Percentiles rank a stretch among this genome's conserved stretches.
These are phyloP conservation scores for Stemphylium lycopersici DNA, from an alignment of 2,329 filamentous ascomycete genomes.

Conservation along the genomic window DNA sequence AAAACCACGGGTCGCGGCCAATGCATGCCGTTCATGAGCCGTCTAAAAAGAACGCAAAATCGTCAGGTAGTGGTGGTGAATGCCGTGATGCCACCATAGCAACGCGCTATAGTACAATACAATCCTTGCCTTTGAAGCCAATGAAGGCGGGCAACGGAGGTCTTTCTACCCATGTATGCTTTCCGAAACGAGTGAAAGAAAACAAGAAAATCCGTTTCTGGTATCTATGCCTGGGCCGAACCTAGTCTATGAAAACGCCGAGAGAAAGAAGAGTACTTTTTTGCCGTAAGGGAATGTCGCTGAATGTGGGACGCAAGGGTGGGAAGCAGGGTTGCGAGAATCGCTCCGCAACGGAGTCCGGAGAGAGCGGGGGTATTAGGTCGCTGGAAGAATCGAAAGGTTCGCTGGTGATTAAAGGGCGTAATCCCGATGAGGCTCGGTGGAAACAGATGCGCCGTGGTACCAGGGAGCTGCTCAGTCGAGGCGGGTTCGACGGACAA, in stretches of 20 bases:
- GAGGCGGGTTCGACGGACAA: conserved; percentile 8
- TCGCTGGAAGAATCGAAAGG: conserved; percentile 41
- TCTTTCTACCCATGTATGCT: conserved; percentile 46
- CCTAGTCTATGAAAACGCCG: conserved; percentile 50
- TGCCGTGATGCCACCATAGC: conserved; percentile 33
- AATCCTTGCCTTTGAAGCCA: conserved; percentile 37
- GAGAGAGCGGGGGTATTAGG: conserved; percentile 46
- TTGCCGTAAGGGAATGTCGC: conserved; percentile 46
- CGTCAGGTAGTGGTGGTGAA: conserved; percentile 41
- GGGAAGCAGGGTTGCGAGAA: conserved; percentile 20
- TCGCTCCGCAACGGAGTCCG: conserved; percentile 37
- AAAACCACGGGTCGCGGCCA: conserved; percentile 28
- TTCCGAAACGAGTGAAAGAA: conserved; percentile 33
- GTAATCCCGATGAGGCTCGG: conserved; percentile 35
- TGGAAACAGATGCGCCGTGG: conserved; percentile 24
- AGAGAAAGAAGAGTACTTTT: conserved; percentile 39
- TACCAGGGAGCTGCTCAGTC: conserved; percentile 20
- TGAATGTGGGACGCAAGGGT: conserved; percentile 37
- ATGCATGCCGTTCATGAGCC: conserved; percentile 36
- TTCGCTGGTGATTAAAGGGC: conserved; percentile 46
- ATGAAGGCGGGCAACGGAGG: conserved; percentile 42
- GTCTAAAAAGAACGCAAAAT: conserved; percentile 40
- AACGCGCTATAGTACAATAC: conserved; percentile 45
- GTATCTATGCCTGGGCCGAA: conserved; percentile 50
- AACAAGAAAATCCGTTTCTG: conserved; percentile 45